Percentiles rank a stretch among this genome's conserved stretches.
Evolutionary conservation across 345 rosid species (phyloP).

Genomic region (Geranium rotundifolium): DNA sequence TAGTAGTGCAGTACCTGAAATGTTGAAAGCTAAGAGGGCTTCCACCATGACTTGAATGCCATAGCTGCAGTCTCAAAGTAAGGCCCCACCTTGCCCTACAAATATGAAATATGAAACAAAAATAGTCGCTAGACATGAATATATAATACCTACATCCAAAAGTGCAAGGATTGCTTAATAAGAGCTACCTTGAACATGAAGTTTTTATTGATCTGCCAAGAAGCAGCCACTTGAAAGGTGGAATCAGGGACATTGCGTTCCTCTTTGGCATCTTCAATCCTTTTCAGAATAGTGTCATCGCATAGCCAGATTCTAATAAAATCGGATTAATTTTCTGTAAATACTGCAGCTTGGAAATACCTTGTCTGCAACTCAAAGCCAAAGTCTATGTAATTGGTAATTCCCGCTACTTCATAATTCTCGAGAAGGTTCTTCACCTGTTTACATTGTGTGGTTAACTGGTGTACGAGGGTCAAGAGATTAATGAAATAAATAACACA

Average conservation of each 20-base stretch:
- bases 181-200: slow-evolving; percentile 60
- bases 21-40: slow-evolving; percentile 69
- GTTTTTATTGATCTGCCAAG: slow-evolving; percentile 97
- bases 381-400: slow-evolving; percentile 85
- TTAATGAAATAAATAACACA: not conserved
- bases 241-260: slow-evolving; percentile 39
- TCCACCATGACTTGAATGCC: slow-evolving; percentile 98
- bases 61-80: slow-evolving; percentile 53
- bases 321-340: not conserved
- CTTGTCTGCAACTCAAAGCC: slow-evolving; percentile 82
- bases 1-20: slow-evolving; percentile 39
- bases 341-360: slow-evolving; percentile 23
- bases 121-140: slow-evolving; percentile 1
- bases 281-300: slow-evolving; percentile 12
- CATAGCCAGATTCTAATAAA: slow-evolving; percentile 6
- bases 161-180: not conserved
- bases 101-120: not conserved
- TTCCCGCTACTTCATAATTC: slow-evolving; percentile 69
- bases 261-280: slow-evolving; percentile 46
- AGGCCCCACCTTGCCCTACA: slow-evolving; percentile 80
- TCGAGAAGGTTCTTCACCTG: slow-evolving; percentile 92
- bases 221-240: slow-evolving; percentile 76
- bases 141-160: not conserved
- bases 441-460: slow-evolving; percentile 1
- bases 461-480: not conserved